These are phyloP conservation scores for Leccinum ochraceum DNA, from an alignment of 768 basidiomycete genomes.

Conservation along the genomic window DNA sequence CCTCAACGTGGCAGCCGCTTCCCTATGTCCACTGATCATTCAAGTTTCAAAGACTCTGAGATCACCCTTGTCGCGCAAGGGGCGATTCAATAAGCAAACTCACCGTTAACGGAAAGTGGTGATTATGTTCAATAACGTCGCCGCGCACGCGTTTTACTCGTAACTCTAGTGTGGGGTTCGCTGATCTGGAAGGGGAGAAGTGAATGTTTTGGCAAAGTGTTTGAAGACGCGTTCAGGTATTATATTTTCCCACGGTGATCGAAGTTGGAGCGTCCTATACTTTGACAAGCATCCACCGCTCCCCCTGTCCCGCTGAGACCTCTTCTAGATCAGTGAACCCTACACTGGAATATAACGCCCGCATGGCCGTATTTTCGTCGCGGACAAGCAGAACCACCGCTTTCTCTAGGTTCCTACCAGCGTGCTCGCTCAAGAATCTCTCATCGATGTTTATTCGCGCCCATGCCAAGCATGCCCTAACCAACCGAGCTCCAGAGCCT, in stretches of 20 bases:
- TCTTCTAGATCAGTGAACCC: slow-evolving; percentile 22
- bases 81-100: no score
- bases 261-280: slow-evolving; percentile 29
- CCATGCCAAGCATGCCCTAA: slow-evolving; percentile 27
- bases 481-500: slow-evolving; percentile 19
- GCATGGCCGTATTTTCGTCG: slow-evolving; percentile 17
- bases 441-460: slow-evolving; percentile 19
- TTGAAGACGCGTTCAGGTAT: no score
- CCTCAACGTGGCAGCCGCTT: no score
- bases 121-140: no score
- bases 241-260: no score
- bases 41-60: no score
- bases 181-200: no score
- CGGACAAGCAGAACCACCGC: slow-evolving; percentile 19
- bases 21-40: no score
- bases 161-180: no score
- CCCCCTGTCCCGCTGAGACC: slow-evolving; percentile 8
- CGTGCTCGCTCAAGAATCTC: slow-evolving; percentile 4
- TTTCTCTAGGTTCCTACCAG: slow-evolving; percentile 10
- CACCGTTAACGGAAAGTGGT: no score
- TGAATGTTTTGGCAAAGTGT: no score
- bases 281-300: slow-evolving; percentile 28
- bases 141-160: background rate
- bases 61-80: no score
- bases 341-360: slow-evolving; percentile 20